Base-by-base conservation (phyloP, 805 yeast species). In the Kazachstania psychrophila region DNA sequence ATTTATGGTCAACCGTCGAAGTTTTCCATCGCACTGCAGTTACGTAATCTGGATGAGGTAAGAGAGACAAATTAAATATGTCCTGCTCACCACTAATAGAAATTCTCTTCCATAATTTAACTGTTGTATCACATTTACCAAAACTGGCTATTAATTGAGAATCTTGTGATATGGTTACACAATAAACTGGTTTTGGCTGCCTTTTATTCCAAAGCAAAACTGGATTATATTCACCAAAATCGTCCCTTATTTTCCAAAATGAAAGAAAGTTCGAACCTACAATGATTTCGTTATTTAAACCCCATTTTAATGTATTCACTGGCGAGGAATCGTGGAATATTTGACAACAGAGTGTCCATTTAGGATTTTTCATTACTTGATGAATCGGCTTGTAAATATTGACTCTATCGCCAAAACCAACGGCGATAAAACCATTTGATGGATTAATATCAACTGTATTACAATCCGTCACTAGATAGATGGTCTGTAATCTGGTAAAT, bases 21-120 rank as follows among this genome's bases (percentile, higher is more conserved):
- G 53, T 62, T 42, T 74, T 70, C 88, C 89, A 81, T 38, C 77
- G 64, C 26, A 79, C 53, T 23, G 65, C 63, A 0, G 76, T 66
- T 0, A 87, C 74, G 36, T 68, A 68, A 1, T 67, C 51, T 2
- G 79, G 75, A 51, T 83, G 94, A n/a, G 73, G 68, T 16, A 86
- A 59, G 47, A 81, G 78, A 0, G 75, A 62, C 43, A 85, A 61
- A 47, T 81, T 92, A 53, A 85, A 86, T 19, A 69, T 67, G 6
- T 78, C 68, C 27, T 75, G 69, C 24, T 73, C 75, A 19, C 70
- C 69, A 23, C 81, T 86, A 49, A 77, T 83, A 6, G 80, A 71
- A 6, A 76, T 66, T 34, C 96, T 64, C 37, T 77, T 68, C 95
- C 95, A 88, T 2, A 85, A 65, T 51, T 84, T 85, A 20, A 84